Conservation (phyloP, 2,329 filamentous ascomycete species). For the Colletotrichum cereale region DNA sequence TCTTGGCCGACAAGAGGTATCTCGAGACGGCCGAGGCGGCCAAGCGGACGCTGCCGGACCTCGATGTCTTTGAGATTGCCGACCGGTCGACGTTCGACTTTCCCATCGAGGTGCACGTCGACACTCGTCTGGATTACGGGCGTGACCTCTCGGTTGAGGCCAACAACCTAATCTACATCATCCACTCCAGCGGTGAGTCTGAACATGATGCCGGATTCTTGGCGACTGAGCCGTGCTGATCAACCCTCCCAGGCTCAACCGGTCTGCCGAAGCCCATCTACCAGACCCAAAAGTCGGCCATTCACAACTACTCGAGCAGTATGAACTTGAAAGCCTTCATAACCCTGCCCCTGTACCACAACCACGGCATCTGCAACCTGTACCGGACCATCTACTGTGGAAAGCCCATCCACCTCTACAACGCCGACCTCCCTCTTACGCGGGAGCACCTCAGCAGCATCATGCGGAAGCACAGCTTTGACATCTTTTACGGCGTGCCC, state of each 20-base stretch:
- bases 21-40: conserved; percentile 42
- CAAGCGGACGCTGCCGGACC: conserved; percentile 34
- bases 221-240: conserved; percentile 43
- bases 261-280: conserved; percentile 74
- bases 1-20: conserved; percentile 46
- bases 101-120: conserved; percentile 46
- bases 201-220: neutral
- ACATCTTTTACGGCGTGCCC: conserved; percentile 72
- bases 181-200: conserved; percentile 51
- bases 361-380: conserved; percentile 67
- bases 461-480: conserved; percentile 57
- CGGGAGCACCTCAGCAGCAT: conserved; percentile 59
- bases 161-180: conserved; percentile 46
- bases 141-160: conserved; percentile 49
- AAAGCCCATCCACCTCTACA: conserved; percentile 66
- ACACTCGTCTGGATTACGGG: conserved; percentile 46
- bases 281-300: conserved; percentile 63
- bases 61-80: conserved; percentile 47
- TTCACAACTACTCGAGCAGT: conserved; percentile 59
- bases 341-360: conserved; percentile 70
- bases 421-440: conserved; percentile 67
- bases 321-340: conserved; percentile 62
- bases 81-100: conserved; percentile 47
- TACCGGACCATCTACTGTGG: conserved; percentile 65
- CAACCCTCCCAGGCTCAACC: conserved; percentile 61